phyloP scores from a whole-genome alignment of 2,329 filamentous ascomycete genomes.

The Pseudogymnoascus sp. region DNA sequence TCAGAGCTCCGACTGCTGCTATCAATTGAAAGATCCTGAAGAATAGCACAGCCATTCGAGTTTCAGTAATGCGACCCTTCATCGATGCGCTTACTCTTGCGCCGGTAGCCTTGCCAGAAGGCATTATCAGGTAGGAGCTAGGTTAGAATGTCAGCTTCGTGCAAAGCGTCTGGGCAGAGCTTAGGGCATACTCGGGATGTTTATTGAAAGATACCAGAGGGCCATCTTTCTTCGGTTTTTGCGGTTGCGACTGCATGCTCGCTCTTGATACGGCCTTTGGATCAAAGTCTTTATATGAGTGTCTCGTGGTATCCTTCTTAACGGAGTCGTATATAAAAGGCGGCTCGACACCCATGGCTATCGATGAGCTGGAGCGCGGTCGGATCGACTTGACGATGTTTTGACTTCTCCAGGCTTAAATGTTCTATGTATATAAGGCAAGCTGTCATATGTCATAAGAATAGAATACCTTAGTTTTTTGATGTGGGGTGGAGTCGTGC shows the following conservation, averaged over 20 bases:
- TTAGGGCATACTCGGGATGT: slow-evolving; percentile 67
- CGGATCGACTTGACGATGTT: background rate
- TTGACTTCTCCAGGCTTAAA: background rate
- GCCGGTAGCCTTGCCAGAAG: slow-evolving; percentile 52
- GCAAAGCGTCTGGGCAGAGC: background rate
- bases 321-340: slow-evolving; percentile 65
- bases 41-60: slow-evolving; percentile 60
- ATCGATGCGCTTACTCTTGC: slow-evolving; percentile 61
- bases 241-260: slow-evolving; percentile 59
- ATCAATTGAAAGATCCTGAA: slow-evolving; percentile 61
- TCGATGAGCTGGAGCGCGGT: background rate
- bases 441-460: background rate
- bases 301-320: slow-evolving; percentile 39
- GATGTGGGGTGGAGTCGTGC: slow-evolving; percentile 7
- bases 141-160: slow-evolving; percentile 14
- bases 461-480: slow-evolving; percentile 1
- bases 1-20: slow-evolving; percentile 62
- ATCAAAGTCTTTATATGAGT: slow-evolving; percentile 60
- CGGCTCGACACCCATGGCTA: slow-evolving; percentile 46
- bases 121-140: slow-evolving; percentile 53
- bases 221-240: slow-evolving; percentile 59
- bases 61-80: slow-evolving; percentile 63
- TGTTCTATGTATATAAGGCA: background rate
- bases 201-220: slow-evolving; percentile 75
- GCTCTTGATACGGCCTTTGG: slow-evolving; percentile 79